These are phyloP conservation scores for Parachaetomium inaequale DNA, from an alignment of 495 filamentous ascomycete genomes.

Conservation along the genomic window DNA sequence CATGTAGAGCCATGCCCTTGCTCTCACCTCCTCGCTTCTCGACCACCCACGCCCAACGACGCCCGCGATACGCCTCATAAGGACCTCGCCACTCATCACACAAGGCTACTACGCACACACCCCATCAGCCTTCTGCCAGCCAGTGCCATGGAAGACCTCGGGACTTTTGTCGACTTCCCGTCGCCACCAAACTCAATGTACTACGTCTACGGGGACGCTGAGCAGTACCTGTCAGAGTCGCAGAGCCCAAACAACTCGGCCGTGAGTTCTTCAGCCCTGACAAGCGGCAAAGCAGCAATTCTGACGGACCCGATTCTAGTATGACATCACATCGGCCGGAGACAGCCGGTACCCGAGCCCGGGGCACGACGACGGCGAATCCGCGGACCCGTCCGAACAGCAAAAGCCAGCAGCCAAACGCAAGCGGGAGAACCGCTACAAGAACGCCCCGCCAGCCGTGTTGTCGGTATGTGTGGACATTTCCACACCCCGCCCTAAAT, in stretches of 20 bases:
- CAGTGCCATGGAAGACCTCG: constrained; percentile 33
- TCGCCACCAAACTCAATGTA: constrained; percentile 36
- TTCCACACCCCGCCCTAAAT: neutral
- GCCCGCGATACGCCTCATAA: neutral
- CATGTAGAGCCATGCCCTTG: neutral
- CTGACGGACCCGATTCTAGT: constrained; percentile 27
- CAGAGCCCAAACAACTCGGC: constrained; percentile 41
- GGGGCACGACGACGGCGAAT: constrained; percentile 40
- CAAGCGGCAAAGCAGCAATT: neutral
- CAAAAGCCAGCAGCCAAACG: constrained; percentile 43
- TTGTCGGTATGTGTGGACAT: constrained; percentile 40
- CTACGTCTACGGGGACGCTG: constrained; percentile 39
- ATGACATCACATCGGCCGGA: constrained; percentile 31
- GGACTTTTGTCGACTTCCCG: constrained; percentile 29
- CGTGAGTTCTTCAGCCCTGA: constrained; percentile 23
- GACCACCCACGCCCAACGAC: neutral
- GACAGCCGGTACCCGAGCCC: constrained; percentile 39
- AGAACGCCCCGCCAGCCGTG: constrained; percentile 48
- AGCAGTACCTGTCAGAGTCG: constrained; percentile 42
- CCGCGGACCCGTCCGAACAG: constrained; percentile 30
- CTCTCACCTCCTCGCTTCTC: constrained; percentile 1
- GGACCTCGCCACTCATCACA: neutral
- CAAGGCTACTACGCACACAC: neutral
- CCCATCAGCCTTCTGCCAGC: neutral
- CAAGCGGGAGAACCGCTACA: constrained; percentile 49